Evolutionary conservation across 305 asterid genomes (phyloP).

Genomic region (Fraxinus angustifolia): DNA sequence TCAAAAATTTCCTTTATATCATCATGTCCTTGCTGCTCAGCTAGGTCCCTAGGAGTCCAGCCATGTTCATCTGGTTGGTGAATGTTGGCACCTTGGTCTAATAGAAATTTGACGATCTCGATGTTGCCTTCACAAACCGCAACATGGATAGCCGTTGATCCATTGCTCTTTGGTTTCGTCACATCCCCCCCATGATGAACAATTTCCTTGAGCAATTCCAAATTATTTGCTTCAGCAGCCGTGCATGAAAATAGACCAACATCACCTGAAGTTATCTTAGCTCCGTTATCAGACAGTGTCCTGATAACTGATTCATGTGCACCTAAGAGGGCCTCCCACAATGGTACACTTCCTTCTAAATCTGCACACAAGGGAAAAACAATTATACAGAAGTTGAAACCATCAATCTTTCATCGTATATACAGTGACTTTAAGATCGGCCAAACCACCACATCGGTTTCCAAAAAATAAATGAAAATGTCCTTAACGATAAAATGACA

Average conservation of each 20-base stretch:
- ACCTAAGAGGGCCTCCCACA: conserved; percentile 79
- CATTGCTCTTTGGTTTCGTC: conserved; percentile 40
- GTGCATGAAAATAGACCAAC: conserved; percentile 56
- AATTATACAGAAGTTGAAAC: too few relatives aligned
- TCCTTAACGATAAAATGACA: not conserved
- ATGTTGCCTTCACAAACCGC: conserved; percentile 78
- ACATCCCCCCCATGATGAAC: conserved; percentile 56
- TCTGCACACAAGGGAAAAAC: conserved; percentile 40
- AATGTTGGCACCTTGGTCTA: conserved; percentile 51
- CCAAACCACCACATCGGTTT: not conserved
- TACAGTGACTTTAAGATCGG: not conserved
- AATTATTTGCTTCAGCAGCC: conserved; percentile 62
- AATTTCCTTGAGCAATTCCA: conserved; percentile 53
- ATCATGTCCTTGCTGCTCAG: conserved; percentile 92
- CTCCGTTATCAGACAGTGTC: conserved; percentile 56
- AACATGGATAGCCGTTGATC: conserved; percentile 61
- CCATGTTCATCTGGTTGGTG: conserved; percentile 46
- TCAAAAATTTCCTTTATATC: conserved; percentile 56
- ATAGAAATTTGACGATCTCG: conserved; percentile 56
- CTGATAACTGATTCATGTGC: conserved; percentile 44
- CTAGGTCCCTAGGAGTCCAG: conserved; percentile 67
- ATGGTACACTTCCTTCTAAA: conserved; percentile 73
- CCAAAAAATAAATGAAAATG: not conserved
- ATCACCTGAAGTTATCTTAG: conserved; percentile 56
- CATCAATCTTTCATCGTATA: not conserved